Conservation (phyloP, 495 filamentous ascomycete species). For the Xylaria sp. region DNA sequence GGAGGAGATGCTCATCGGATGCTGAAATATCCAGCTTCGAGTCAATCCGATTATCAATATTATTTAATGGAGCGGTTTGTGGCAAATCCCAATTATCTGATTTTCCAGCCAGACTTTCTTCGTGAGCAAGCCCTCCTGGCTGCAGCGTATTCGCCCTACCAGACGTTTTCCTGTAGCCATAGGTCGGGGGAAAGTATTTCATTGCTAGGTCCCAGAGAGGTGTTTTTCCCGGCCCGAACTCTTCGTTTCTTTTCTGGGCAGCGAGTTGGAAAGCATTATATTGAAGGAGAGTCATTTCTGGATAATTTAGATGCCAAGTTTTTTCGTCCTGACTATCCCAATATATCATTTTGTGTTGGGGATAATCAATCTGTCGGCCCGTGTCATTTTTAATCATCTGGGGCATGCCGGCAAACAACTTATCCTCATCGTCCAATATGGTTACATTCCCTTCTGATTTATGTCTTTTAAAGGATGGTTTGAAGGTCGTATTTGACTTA, state of each 20-base stretch:
- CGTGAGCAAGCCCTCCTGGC: constrained; percentile 11
- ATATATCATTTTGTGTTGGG: constrained; percentile 55
- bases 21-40: constrained; percentile 32
- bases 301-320: constrained; percentile 61
- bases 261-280: constrained; percentile 51
- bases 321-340: constrained; percentile 56
- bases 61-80: constrained; percentile 10
- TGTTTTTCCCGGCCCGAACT: constrained; percentile 52
- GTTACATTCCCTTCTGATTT: constrained; percentile 45
- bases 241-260: constrained; percentile 51
- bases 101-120: not conserved
- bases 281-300: constrained; percentile 61
- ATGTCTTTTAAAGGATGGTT: constrained; percentile 54
- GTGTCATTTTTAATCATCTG: constrained; percentile 42
- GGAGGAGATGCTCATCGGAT: constrained; percentile 24
- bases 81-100: constrained; percentile 17
- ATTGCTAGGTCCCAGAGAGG: constrained; percentile 55
- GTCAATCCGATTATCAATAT: constrained; percentile 30
- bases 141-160: constrained; percentile 23
- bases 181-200: constrained; percentile 54
- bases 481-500: constrained; percentile 25
- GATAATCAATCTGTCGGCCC: constrained; percentile 57
- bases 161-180: constrained; percentile 16
- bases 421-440: constrained; percentile 40
- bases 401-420: constrained; percentile 48